Evolutionary conservation across 2,329 filamentous ascomycete species (phyloP).

Genomic region (Sporothrix dimorphospora): DNA sequence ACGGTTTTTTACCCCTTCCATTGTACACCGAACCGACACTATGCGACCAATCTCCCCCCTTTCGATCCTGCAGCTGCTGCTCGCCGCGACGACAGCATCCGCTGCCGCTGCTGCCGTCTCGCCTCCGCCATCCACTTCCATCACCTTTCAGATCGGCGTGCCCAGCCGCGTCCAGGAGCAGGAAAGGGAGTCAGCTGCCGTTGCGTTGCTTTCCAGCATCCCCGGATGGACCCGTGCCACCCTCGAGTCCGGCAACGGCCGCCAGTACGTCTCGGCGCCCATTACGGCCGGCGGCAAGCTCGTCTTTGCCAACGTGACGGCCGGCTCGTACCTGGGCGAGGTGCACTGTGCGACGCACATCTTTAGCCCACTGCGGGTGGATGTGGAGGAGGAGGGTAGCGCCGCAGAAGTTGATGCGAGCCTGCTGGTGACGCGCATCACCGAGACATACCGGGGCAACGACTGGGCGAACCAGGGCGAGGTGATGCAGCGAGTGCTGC

Average conservation of each 20-base stretch:
- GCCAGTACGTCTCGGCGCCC: slow-evolving; percentile 57
- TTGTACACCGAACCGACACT: neutral
- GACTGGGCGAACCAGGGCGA: slow-evolving; percentile 88
- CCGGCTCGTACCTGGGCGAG: slow-evolving; percentile 79
- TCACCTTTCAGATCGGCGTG: slow-evolving; percentile 31
- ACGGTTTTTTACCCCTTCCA: neutral
- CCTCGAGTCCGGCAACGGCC: slow-evolving; percentile 64
- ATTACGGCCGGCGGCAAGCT: slow-evolving; percentile 72
- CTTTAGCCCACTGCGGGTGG: slow-evolving; percentile 80
- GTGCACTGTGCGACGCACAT: slow-evolving; percentile 73
- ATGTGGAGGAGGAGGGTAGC: slow-evolving; percentile 52
- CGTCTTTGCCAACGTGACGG: slow-evolving; percentile 71
- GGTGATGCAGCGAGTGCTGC: slow-evolving; percentile 48
- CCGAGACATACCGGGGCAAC: slow-evolving; percentile 87
- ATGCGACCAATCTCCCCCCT: slow-evolving; percentile 17
- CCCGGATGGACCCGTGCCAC: slow-evolving; percentile 71
- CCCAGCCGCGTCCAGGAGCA: slow-evolving; percentile 22
- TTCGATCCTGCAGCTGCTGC: slow-evolving; percentile 22
- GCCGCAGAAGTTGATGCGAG: slow-evolving; percentile 34
- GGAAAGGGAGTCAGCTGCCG: slow-evolving; percentile 14
- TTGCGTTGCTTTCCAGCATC: slow-evolving; percentile 38
- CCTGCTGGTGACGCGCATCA: slow-evolving; percentile 60
- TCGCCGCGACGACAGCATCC: slow-evolving; percentile 21
- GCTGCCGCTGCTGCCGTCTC: slow-evolving; percentile 6
- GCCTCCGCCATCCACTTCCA: slow-evolving; percentile 21